Conservation (phyloP, 1,284 basidiomycete genomes). For the Hemileccinum hortonii region DNA sequence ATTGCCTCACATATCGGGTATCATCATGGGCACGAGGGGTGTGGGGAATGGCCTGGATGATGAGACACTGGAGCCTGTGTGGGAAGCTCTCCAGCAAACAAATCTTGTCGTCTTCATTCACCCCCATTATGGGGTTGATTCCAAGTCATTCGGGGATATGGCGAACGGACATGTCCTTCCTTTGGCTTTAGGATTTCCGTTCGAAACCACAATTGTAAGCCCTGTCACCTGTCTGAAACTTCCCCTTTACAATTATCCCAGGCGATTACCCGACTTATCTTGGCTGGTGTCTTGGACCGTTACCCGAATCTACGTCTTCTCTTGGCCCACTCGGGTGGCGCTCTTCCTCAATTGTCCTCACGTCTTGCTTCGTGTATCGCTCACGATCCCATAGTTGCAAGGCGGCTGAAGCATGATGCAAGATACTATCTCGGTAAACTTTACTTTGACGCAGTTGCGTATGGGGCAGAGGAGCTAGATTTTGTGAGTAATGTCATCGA, state of each 20-base stretch:
- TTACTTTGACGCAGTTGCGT: constrained; percentile 81
- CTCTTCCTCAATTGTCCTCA: constrained; percentile 77
- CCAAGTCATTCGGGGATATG: constrained; percentile 65
- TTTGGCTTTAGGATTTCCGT: constrained; percentile 83
- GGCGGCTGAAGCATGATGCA: constrained; percentile 76
- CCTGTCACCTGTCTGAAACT: neutral
- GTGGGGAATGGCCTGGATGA: constrained; percentile 81
- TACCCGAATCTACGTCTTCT: constrained; percentile 72
- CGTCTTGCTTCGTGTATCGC: constrained; percentile 79
- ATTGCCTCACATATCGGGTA: constrained; percentile 68
- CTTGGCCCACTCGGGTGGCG: constrained; percentile 83
- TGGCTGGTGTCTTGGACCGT: constrained; percentile 77
- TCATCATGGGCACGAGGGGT: constrained; percentile 81
- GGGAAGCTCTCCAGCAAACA: constrained; percentile 66
- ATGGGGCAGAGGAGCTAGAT: constrained; percentile 79
- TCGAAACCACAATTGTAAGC: constrained; percentile 82
- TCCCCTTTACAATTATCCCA: constrained; percentile 29
- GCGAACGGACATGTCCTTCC: constrained; percentile 85
- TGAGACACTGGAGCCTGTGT: constrained; percentile 70
- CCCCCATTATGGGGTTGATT: constrained; percentile 77
- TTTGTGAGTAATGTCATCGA: constrained; percentile 71
- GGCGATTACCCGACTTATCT: constrained; percentile 78
- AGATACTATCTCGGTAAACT: constrained; percentile 78
- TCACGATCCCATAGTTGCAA: constrained; percentile 77
- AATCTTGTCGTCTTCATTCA: constrained; percentile 78